Base-by-base conservation (phyloP, 2,329 filamentous ascomycete species). In the Colletotrichum sp. region DNA sequence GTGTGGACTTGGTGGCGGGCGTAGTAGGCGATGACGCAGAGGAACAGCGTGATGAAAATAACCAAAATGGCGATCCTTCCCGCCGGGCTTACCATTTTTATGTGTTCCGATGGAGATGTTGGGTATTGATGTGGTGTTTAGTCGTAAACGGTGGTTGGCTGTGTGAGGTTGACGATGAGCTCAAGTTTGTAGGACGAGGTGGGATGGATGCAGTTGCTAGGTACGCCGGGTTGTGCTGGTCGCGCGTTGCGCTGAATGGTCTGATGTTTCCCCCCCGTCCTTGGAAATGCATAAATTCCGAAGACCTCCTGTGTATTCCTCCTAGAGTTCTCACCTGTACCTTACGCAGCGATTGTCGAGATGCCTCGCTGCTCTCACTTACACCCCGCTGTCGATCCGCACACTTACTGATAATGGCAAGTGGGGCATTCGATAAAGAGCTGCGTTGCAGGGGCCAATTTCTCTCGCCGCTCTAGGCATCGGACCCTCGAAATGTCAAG, bases 31-130 rank as follows among this genome's bases (percentile, higher is more conserved):
- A 85, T 34, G 21, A 79, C 31, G 21, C 73, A 79, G 55, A 83
- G 70, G 34, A 83, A 66, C 8, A 76, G 55, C 63, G 83, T 76
- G 33, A 86, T 72, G 13, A 77, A 73, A 13, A 84, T 69, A 31
- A 84, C 55, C 6, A 83, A 66, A 59, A 84, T 73, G 29, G 81
- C 83, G 9, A 85, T 80, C 8, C 72, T 74, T 29, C 75, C 76
- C 6, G 81, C 77, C 12, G 82, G 81, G 16, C 66, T 68, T 81
- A 83, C 83, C 16, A 63, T 59, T 51, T 57, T 31, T 51, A 13
- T 12, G 2, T 18, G 3, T 16, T 57, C 24, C 43, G 11, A 51
- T 0, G 6, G 43, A 0, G 43, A 13, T 57, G 15, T n/a, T 43
- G 33, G 8, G 27, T 36, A 6, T 24, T 47, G 27, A 6, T 29